Evolutionary conservation across 371 early-diverging fungal species (phyloP).

Genomic region (Umbelopsis sp.): DNA sequence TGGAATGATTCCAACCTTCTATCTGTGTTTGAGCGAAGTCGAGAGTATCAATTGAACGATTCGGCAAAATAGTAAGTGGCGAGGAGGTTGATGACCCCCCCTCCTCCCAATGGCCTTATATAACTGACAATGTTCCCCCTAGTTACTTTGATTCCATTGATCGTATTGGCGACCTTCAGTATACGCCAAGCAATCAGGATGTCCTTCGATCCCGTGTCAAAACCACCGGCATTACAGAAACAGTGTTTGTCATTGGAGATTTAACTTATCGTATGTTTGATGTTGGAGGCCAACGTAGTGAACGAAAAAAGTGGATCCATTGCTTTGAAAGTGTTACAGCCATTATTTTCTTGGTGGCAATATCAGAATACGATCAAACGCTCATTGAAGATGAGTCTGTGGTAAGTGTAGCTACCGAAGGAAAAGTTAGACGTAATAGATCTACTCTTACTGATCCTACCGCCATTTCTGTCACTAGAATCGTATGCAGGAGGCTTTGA

Average conservation of each 20-base stretch:
- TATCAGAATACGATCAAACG: conserved; percentile 96
- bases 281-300: conserved; percentile 94
- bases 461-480: conserved; percentile 53
- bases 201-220: conserved; percentile 86
- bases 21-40: conserved; percentile 81
- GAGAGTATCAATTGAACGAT: conserved; percentile 95
- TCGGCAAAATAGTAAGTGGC: conserved; percentile 84
- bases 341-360: conserved; percentile 93
- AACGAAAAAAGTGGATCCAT: conserved; percentile 96
- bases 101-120: too few relatives aligned
- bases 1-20: conserved; percentile 87
- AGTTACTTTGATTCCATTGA: conserved; percentile 93
- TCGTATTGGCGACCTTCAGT: conserved; percentile 79
- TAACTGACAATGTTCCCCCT: not conserved
- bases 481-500: conserved; percentile 96
- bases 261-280: conserved; percentile 93
- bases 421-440: not conserved
- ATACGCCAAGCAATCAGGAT: conserved; percentile 90
- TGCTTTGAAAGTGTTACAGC: conserved; percentile 96
- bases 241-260: conserved; percentile 82
- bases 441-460: not conserved
- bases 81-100: not conserved
- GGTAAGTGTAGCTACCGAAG: conserved; percentile 41
- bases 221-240: conserved; percentile 92
- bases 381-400: conserved; percentile 94